A percentile compares a stretch with the other conserved stretches of the same genome.
phyloP scores from a whole-genome alignment of 768 basidiomycete genomes.

The Kwoniella dendrophila region DNA sequence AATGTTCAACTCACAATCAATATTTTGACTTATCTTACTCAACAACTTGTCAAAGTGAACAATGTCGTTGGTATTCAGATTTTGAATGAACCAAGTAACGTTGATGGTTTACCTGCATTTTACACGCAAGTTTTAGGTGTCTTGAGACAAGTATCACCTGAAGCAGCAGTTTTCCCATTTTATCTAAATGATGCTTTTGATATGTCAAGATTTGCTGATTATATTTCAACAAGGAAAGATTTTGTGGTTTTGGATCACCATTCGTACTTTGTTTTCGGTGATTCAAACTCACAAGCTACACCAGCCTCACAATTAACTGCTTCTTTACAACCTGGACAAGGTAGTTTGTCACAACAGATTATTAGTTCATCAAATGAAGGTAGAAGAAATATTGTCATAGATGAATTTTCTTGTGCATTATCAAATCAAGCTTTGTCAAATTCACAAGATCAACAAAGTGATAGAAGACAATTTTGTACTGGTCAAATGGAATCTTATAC shows the following conservation, averaged over 20 bases:
- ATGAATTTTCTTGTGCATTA: conserved; percentile 62
- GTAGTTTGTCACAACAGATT: conserved; percentile 31
- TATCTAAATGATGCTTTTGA: conserved; percentile 52
- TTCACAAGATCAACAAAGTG: conserved; percentile 60
- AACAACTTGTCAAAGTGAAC: conserved; percentile 51
- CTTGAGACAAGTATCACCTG: conserved; percentile 37
- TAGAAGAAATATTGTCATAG: conserved; percentile 42
- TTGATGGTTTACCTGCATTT: conserved; percentile 40
- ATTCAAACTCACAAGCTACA: conserved; percentile 24
- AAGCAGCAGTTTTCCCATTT: conserved; percentile 49
- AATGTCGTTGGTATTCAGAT: conserved; percentile 55
- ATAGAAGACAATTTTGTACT: conserved; percentile 63
- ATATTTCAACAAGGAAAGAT: conserved; percentile 48
- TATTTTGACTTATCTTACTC: conserved; percentile 57
- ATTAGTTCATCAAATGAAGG: conserved; percentile 45
- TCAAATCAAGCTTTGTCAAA: conserved; percentile 60
- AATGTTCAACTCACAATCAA: conserved; percentile 59
- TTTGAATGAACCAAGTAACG: conserved; percentile 52
- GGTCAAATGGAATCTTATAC: conserved; percentile 66
- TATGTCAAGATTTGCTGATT: conserved; percentile 43
- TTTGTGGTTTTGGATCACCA: conserved; percentile 56
- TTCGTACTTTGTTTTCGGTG: conserved; percentile 43
- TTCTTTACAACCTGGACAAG: conserved; percentile 30
- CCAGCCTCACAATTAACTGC: conserved; percentile 54
- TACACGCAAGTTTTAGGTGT: conserved; percentile 37